Evolutionary conservation across 2,329 filamentous ascomycete species (phyloP).

Genomic region (Clarireedia monteithiana): DNA sequence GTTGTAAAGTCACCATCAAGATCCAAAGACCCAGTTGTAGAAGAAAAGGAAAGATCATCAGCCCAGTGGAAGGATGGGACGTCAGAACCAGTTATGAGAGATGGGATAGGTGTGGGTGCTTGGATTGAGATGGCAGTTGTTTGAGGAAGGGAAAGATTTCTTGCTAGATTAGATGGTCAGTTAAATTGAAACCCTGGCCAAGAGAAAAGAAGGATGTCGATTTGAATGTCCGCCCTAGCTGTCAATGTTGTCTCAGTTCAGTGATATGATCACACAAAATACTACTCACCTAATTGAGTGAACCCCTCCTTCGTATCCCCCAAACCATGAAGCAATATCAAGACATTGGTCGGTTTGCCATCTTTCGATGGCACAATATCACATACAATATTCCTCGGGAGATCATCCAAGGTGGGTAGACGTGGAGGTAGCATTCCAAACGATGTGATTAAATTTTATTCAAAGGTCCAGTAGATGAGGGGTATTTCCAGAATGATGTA

Average conservation of each 20-base stretch:
- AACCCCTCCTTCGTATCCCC: constrained; percentile 56
- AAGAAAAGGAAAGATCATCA: constrained; percentile 50
- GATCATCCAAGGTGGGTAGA: constrained; percentile 36
- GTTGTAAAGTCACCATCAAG: constrained; percentile 44
- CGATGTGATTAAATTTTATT: background rate
- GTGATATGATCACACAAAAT: background rate
- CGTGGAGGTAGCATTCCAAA: constrained; percentile 8
- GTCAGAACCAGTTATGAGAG: constrained; percentile 32
- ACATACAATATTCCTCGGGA: constrained; percentile 36
- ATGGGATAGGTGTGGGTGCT: constrained; percentile 51
- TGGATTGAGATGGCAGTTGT: constrained; percentile 55
- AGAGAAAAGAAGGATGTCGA: too few relatives aligned
- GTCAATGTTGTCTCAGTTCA: too few relatives aligned
- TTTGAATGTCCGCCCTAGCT: too few relatives aligned
- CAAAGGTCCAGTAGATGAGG: too few relatives aligned
- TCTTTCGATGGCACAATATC: constrained; percentile 27
- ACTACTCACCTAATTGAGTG: constrained; percentile 38
- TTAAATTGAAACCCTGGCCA: background rate
- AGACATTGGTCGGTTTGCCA: constrained; percentile 45
- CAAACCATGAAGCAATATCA: constrained; percentile 61
- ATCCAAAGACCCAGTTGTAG: constrained; percentile 42
- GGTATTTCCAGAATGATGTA: too few relatives aligned
- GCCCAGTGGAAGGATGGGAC: constrained; percentile 46
- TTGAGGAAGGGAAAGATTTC: constrained; percentile 54
- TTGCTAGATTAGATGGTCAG: constrained; percentile 17